Conservation (phyloP, 31 red algal species). For the Asparagopsis taxiformis region DNA sequence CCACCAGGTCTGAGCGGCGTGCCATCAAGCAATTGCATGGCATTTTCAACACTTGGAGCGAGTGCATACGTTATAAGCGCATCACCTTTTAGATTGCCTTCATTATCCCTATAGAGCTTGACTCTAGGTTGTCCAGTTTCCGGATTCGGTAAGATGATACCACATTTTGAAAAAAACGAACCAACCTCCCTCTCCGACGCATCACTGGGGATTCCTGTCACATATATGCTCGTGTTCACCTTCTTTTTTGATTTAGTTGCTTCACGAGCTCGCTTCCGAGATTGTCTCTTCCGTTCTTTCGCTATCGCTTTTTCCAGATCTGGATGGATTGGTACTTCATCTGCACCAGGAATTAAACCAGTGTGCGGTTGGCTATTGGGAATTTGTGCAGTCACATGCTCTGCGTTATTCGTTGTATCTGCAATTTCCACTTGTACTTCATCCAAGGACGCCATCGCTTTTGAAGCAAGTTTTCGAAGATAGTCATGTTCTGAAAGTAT, state of each 20-base stretch:
- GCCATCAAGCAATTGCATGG: conserved; percentile 47
- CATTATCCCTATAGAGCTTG: conserved; percentile 60
- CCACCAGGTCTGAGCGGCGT: conserved; percentile 26
- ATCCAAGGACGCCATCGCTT: too few species aligned
- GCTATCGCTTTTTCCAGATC: background rate
- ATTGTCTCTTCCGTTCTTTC: conserved; percentile 44
- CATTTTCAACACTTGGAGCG: conserved; percentile 71
- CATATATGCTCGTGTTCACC: conserved; percentile 57
- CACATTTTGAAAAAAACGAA: conserved; percentile 61
- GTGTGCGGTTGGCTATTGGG: too few species aligned
- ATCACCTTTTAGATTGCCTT: conserved; percentile 56
- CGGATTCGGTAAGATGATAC: conserved; percentile 48
- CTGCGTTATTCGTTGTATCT: too few species aligned
- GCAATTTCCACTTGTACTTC: too few species aligned
- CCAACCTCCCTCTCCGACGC: conserved; percentile 57
- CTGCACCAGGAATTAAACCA: too few species aligned
- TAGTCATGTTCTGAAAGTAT: too few species aligned
- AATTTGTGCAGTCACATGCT: too few species aligned
- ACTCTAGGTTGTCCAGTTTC: conserved; percentile 57
- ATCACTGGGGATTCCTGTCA: conserved; percentile 60
- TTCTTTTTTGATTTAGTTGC: conserved; percentile 1
- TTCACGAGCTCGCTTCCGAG: conserved; percentile 21
- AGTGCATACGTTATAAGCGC: conserved; percentile 75
- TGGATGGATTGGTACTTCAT: too few species aligned
- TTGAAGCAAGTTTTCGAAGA: too few species aligned